A percentile compares a stretch with the other conserved stretches of the same genome.
Evolutionary conservation across 306 rosid species (phyloP).

Genomic region (Sechiopsis laciniata): DNA sequence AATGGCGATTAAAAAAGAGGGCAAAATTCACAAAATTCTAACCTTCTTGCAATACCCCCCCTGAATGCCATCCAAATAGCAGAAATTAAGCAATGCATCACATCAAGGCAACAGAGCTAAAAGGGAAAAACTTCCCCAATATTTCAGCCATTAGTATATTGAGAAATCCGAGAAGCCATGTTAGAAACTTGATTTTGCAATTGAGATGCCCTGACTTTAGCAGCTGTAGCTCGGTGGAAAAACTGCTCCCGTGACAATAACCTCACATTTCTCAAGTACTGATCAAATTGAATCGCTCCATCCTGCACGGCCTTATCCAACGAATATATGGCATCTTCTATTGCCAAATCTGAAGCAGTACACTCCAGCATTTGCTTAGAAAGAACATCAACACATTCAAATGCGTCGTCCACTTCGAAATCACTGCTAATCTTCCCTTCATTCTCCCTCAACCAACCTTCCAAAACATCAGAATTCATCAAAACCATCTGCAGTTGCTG

Average conservation of each 20-base stretch:
- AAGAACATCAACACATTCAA: slow-evolving; percentile 56
- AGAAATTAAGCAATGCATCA: slow-evolving; percentile 16
- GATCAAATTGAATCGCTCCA: slow-evolving; percentile 67
- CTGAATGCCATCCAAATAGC: slow-evolving; percentile 13
- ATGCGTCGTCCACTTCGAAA: slow-evolving; percentile 47
- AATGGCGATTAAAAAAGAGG: slow-evolving; percentile 3
- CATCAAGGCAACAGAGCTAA: slow-evolving; percentile 3
- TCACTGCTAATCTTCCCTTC: slow-evolving; percentile 43
- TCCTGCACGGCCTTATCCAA: slow-evolving; percentile 78
- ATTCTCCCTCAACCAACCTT: slow-evolving; percentile 73
- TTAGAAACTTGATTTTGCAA: slow-evolving; percentile 85
- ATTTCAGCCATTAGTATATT: slow-evolving; percentile 35
- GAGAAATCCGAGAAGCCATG: slow-evolving; percentile 66
- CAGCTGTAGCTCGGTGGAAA: slow-evolving; percentile 58
- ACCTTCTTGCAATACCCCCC: slow-evolving; percentile 15
- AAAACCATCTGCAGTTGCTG: slow-evolving; percentile 83
- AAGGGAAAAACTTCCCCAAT: background rate
- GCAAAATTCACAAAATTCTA: slow-evolving; percentile 19
- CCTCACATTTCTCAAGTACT: slow-evolving; percentile 79
- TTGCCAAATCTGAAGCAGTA: slow-evolving; percentile 73
- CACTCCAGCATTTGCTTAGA: slow-evolving; percentile 81
- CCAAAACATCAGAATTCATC: slow-evolving; percentile 73
- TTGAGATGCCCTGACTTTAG: slow-evolving; percentile 79
- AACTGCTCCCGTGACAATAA: slow-evolving; percentile 79
- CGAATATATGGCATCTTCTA: slow-evolving; percentile 71